Evolutionary conservation across 2,329 filamentous ascomycete species (phyloP).

Genomic region (Diplodia sapinea): DNA sequence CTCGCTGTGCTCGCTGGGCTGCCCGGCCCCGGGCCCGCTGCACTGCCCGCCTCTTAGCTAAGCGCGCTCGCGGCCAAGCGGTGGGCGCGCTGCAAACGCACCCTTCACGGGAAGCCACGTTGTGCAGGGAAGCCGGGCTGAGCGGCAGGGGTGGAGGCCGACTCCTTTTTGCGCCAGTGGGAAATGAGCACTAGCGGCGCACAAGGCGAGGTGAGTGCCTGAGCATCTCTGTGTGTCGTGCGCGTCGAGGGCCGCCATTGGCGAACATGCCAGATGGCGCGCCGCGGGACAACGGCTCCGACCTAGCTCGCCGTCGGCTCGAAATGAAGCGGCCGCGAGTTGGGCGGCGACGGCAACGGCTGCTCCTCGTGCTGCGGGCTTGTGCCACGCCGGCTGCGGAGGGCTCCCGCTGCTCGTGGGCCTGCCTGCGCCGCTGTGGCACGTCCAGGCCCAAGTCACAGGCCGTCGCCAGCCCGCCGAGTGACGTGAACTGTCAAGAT

Average conservation of each 20-base stretch:
- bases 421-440: background rate
- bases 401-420: background rate
- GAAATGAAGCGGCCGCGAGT: background rate
- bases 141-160: background rate
- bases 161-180: constrained; percentile 28
- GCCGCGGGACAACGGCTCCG: constrained; percentile 22
- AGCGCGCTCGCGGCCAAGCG: constrained; percentile 5
- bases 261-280: constrained; percentile 22
- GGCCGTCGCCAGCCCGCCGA: background rate
- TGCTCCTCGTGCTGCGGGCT: constrained; percentile 11
- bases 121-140: constrained; percentile 27
- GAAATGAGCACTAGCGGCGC: constrained; percentile 29
- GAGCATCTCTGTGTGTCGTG: constrained; percentile 24
- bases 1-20: background rate
- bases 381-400: constrained; percentile 22
- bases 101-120: constrained; percentile 30
- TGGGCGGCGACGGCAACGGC: constrained; percentile 6
- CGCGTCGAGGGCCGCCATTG: constrained; percentile 13
- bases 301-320: constrained; percentile 3
- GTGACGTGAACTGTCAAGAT: constrained; percentile 6
- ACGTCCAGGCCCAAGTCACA: too few relatives aligned
- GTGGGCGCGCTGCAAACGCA: constrained; percentile 20
- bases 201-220: constrained; percentile 10
- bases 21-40: background rate
- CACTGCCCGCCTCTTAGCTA: background rate